Evolutionary conservation across 73 alveolate species (phyloP).

Genomic region (Vitrella brassicaformis): DNA sequence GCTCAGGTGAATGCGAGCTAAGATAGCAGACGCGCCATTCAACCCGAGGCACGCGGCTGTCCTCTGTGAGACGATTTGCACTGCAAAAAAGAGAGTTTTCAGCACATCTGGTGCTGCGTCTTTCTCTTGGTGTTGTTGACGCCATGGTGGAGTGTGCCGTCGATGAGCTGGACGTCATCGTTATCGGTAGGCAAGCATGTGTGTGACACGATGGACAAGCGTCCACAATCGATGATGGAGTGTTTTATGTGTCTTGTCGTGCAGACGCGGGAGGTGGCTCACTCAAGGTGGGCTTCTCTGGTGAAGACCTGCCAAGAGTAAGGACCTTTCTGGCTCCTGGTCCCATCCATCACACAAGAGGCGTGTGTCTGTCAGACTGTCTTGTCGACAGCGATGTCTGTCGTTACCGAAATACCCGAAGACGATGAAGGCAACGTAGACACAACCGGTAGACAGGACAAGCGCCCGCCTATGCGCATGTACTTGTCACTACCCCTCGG

Average conservation of each 20-base stretch:
- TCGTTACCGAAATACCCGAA: neutral
- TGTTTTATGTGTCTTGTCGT: too few species aligned
- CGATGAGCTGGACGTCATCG: conserved; percentile 36
- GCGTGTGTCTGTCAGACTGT: too few species aligned
- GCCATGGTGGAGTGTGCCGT: neutral
- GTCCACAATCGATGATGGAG: too few species aligned
- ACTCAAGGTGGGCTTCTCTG: conserved; percentile 52
- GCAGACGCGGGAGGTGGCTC: conserved; percentile 56
- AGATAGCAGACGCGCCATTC: neutral
- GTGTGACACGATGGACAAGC: too few species aligned
- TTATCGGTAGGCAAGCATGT: too few species aligned
- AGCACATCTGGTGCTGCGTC: too few species aligned
- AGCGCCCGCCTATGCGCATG: too few species aligned
- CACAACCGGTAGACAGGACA: too few species aligned
- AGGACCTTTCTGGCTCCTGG: too few species aligned
- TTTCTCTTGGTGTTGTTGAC: neutral
- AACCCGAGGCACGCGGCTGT: neutral
- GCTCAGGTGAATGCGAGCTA: neutral
- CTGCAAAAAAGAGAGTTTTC: too few species aligned
- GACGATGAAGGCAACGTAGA: neutral
- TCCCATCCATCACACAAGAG: too few species aligned
- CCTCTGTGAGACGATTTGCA: neutral
- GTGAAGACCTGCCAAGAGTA: conserved; percentile 52
- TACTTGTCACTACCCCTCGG: too few species aligned
- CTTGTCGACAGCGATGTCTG: conserved; percentile 16